Evolutionary conservation across 257 asterid species (phyloP).

Genomic region (Buddleja alternifolia): DNA sequence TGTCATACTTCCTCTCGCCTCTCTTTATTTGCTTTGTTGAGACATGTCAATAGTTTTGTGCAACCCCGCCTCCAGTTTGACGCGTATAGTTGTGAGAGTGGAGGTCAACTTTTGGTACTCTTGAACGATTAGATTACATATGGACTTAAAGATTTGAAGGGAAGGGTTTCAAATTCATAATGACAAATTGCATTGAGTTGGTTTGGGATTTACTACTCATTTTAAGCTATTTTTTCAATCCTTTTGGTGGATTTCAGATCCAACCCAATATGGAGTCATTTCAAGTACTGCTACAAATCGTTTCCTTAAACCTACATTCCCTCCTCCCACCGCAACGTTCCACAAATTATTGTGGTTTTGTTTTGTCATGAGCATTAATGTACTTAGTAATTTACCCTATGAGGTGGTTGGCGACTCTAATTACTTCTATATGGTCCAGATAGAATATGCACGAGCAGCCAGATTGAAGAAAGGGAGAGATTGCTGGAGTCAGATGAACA

Average conservation of each 20-base stretch:
- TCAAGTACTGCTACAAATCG: no score
- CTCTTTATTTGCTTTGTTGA: conserved; percentile 8
- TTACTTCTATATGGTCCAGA: conserved; percentile 44
- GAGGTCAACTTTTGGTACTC: not conserved
- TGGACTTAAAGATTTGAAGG: no score
- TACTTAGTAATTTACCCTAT: not conserved
- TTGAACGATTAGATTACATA: not conserved
- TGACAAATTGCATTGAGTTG: no score
- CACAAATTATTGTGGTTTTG: not conserved
- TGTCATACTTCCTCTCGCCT: not conserved
- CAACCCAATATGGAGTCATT: no score
- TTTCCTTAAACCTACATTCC: no score
- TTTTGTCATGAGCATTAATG: not conserved
- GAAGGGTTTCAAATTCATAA: no score
- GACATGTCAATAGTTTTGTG: not conserved
- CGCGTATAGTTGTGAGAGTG: not conserved
- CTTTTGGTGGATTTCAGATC: no score
- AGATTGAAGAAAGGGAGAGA: conserved; percentile 52
- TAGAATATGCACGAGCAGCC: conserved; percentile 43
- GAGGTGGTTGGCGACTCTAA: no score
- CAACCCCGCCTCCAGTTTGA: conserved; percentile 5
- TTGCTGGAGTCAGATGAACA: conserved; percentile 62
- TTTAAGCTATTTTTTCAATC: no score
- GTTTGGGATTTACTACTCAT: no score
- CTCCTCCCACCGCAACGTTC: not conserved